A percentile compares a stretch with the other conserved stretches of the same genome.
These are phyloP conservation scores for Choiromyces venosus DNA, from an alignment of 495 filamentous ascomycete genomes.

Conservation along the genomic window DNA sequence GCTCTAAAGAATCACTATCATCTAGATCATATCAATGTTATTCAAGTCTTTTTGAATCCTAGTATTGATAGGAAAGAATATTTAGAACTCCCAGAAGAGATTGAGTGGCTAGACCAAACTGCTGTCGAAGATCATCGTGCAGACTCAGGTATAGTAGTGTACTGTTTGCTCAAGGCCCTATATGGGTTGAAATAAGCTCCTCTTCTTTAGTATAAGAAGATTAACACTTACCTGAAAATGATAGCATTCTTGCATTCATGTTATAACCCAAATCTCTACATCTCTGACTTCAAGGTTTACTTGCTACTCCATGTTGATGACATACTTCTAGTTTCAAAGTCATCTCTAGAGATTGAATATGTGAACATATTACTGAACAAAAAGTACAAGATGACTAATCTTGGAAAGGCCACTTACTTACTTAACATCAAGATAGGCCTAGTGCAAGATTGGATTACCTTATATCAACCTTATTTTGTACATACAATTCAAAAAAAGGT, in stretches of 20 bases:
- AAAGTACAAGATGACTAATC: not conserved
- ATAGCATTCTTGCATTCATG: not conserved
- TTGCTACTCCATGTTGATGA: not conserved
- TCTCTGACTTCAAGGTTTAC: not conserved
- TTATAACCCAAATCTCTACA: not conserved
- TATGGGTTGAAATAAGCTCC: not conserved
- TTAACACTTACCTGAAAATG: not conserved
- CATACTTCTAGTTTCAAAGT: not conserved
- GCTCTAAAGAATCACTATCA: not conserved
- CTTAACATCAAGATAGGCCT: not conserved
- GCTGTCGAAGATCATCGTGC: not conserved
- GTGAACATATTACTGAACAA: not conserved
- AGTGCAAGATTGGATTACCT: not conserved
- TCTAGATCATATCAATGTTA: not conserved
- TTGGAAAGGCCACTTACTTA: not conserved
- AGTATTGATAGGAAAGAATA: not conserved
- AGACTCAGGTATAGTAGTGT: not conserved
- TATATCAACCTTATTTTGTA: not conserved
- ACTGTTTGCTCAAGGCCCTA: not conserved
- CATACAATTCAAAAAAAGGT: not conserved
- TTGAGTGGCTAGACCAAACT: not conserved
- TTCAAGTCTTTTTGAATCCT: not conserved
- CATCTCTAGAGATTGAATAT: not conserved
- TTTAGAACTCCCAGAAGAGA: not conserved
- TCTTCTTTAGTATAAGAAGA: not conserved